phyloP scores from a whole-genome alignment of 768 basidiomycete species.

The Pleurotus giganteus region DNA sequence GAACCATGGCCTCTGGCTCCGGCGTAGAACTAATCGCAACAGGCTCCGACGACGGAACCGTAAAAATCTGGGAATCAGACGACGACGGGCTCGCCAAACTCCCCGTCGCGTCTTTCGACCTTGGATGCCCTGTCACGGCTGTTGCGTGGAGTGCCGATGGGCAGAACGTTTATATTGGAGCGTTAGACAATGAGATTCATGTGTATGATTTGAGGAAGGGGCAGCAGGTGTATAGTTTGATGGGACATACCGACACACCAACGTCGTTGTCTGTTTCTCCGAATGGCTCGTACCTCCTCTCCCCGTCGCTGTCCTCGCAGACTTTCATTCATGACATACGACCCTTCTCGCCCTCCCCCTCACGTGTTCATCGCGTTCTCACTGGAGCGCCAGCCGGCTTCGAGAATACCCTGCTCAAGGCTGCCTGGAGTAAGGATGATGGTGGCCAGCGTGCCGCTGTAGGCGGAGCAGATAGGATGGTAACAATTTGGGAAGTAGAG shows the following conservation, averaged over 20 bases:
- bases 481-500: conserved; percentile 86
- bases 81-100: conserved; percentile 65
- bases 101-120: conserved; percentile 75
- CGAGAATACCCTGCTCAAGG: conserved; percentile 81
- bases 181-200: conserved; percentile 94
- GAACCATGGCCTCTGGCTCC: conserved; percentile 80
- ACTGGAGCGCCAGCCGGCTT: conserved; percentile 93
- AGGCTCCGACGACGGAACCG: conserved; percentile 89
- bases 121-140: conserved; percentile 88
- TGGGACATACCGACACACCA: conserved; percentile 90
- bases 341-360: conserved; percentile 86
- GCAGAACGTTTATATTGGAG: conserved; percentile 84
- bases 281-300: conserved; percentile 81
- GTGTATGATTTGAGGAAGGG: conserved; percentile 91
- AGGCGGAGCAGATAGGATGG: conserved; percentile 86
- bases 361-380: conserved; percentile 74
- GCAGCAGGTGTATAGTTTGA: conserved; percentile 74
- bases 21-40: conserved; percentile 85
- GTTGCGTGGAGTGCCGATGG: conserved; percentile 95
- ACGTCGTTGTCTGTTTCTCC: conserved; percentile 93
- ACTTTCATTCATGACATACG: conserved; percentile 90
- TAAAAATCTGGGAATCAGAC: conserved; percentile 88
- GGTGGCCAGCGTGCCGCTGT: conserved; percentile 81
- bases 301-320: conserved; percentile 87
- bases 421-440: conserved; percentile 86